Conservation (phyloP, 345 rosid genomes). For the Pelargonium nanum region DNA sequence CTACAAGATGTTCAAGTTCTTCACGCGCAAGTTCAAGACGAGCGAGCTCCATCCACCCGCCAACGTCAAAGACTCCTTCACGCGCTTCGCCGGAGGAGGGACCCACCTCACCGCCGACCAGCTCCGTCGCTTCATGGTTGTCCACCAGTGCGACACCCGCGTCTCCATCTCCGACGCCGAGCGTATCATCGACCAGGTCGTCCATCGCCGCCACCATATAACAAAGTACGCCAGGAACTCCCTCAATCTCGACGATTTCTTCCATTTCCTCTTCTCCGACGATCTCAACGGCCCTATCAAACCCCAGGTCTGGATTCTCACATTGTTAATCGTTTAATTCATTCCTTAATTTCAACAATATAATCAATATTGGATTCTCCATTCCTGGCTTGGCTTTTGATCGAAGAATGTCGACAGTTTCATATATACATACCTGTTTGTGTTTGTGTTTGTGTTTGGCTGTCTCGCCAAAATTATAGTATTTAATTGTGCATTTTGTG, state of each 20-base stretch:
- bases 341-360: background rate
- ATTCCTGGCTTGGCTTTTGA: too few relatives aligned
- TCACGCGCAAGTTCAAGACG: slow-evolving; percentile 69
- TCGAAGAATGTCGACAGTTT: too few relatives aligned
- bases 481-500: too few relatives aligned
- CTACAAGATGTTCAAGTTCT: slow-evolving; percentile 68
- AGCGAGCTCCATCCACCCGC: slow-evolving; percentile 62
- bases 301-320: slow-evolving; percentile 18
- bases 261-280: slow-evolving; percentile 35
- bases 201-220: slow-evolving; percentile 28
- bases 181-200: slow-evolving; percentile 36
- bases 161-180: slow-evolving; percentile 48
- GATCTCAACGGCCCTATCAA: slow-evolving; percentile 41
- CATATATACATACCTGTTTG: too few relatives aligned
- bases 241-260: slow-evolving; percentile 53
- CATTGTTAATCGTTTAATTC: too few relatives aligned
- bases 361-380: too few relatives aligned
- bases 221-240: slow-evolving; percentile 23
- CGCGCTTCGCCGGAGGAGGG: slow-evolving; percentile 33
- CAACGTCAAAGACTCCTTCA: slow-evolving; percentile 48
- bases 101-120: slow-evolving; percentile 35
- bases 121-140: slow-evolving; percentile 45
- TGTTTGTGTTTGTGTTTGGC: too few relatives aligned
- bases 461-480: too few relatives aligned
- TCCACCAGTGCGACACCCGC: slow-evolving; percentile 36